These are phyloP conservation scores for Phenoliferia sp. DNA, from an alignment of 1,284 basidiomycete species.

Conservation along the genomic window DNA sequence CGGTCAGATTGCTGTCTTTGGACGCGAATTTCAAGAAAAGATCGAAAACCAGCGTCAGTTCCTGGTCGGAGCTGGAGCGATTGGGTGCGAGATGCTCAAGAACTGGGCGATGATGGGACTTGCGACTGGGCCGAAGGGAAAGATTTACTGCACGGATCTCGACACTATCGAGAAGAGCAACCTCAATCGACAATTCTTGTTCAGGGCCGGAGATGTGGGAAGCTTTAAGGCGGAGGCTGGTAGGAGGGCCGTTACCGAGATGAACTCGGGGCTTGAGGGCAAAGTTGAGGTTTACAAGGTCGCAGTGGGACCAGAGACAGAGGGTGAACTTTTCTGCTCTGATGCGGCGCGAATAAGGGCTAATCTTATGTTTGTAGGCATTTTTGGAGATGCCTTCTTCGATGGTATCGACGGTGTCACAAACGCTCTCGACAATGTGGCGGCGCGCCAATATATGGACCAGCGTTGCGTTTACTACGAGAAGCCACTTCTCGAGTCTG, in stretches of 20 bases:
- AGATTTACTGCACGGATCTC: constrained; percentile 92
- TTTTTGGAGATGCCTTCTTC: constrained; percentile 90
- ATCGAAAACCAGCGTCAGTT: constrained; percentile 89
- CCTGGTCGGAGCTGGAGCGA: constrained; percentile 95
- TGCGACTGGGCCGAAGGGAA: constrained; percentile 71
- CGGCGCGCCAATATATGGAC: constrained; percentile 97
- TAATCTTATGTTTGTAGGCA: constrained; percentile 52
- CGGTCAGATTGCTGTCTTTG: constrained; percentile 92
- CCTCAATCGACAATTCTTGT: constrained; percentile 96
- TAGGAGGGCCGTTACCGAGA: constrained; percentile 83
- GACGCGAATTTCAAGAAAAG: constrained; percentile 86
- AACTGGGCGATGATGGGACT: constrained; percentile 99
- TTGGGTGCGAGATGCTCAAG: constrained; percentile 99
- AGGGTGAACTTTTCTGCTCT: no score
- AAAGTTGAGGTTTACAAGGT: constrained; percentile 90
- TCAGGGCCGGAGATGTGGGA: constrained; percentile 93
- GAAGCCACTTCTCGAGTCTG: constrained; percentile 95
- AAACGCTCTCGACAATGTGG: constrained; percentile 98
- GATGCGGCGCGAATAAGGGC: no score
- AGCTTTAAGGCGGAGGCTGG: constrained; percentile 98
- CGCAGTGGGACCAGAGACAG: constrained; percentile 86
- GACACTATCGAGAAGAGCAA: constrained; percentile 99
- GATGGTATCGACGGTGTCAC: constrained; percentile 85
- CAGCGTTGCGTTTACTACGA: constrained; percentile 95
- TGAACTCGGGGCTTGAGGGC: constrained; percentile 89